phyloP scores from a whole-genome alignment of 306 rosid genomes.

The Quercus ilex region DNA sequence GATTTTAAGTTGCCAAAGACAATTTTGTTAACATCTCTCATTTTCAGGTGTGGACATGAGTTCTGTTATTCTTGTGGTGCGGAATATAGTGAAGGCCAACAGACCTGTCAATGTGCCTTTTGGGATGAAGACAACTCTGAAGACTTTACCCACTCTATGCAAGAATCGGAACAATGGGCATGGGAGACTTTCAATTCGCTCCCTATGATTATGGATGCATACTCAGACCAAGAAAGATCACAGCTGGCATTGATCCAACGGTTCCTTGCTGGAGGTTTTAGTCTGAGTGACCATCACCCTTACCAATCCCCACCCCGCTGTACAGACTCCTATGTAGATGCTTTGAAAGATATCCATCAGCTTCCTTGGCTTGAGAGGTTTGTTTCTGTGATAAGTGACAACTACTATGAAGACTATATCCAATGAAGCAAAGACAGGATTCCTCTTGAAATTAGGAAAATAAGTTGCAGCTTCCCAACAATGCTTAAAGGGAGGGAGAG shows the following conservation, averaged over 20 bases:
- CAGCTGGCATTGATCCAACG: slow-evolving; percentile 82
- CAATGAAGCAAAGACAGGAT: slow-evolving; percentile 43
- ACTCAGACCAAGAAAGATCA: slow-evolving; percentile 90
- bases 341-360: slow-evolving; percentile 93
- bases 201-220: slow-evolving; percentile 78
- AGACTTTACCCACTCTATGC: slow-evolving; percentile 64
- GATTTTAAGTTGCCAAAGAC: background rate
- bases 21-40: slow-evolving; percentile 4
- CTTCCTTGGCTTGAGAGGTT: slow-evolving; percentile 98
- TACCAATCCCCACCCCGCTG: slow-evolving; percentile 86
- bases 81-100: slow-evolving; percentile 62
- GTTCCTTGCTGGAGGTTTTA: slow-evolving; percentile 84
- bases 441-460: slow-evolving; percentile 27
- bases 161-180: slow-evolving; percentile 98
- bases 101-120: slow-evolving; percentile 78
- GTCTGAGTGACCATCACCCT: slow-evolving; percentile 77
- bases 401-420: slow-evolving; percentile 76
- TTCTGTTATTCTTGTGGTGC: slow-evolving; percentile 89
- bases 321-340: slow-evolving; percentile 74
- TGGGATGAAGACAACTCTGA: slow-evolving; percentile 76
- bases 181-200: slow-evolving; percentile 89
- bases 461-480: slow-evolving; percentile 28
- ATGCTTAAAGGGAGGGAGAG: slow-evolving; percentile 34
- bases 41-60: slow-evolving; percentile 81
- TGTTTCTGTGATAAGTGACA: slow-evolving; percentile 90